Base-by-base conservation (phyloP, 352 stramenopile genomes). In the Pythium phragmiticola region DNA sequence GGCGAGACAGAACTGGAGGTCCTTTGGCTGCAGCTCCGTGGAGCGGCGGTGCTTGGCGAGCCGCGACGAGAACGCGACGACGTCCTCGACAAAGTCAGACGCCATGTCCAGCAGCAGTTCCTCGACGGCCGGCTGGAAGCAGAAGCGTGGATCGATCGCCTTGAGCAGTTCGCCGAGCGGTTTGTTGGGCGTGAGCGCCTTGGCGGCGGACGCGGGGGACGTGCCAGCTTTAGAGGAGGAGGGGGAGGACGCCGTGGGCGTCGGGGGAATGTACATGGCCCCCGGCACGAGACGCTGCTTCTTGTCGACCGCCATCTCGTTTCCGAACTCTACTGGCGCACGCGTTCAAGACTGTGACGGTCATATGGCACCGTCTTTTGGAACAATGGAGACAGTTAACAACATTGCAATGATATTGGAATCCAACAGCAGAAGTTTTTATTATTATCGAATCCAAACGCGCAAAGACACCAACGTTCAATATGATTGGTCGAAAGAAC, bases 41-140 rank as follows among this genome's bases (percentile, higher is more conserved):
- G 86, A 88, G n/a, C 84, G 82, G 12, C 86, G 75, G 70, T 94
- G 86, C 64, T 92, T 92, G 52, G 83, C 74, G 54, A 92, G 64
- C 41, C 75, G 73, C 3, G 76, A 69, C 0, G 84, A 90, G 47
- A 90, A 89, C 42, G 75, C 70, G 56, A 90, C 79, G 19, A 94
- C 86, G 49, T 92, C 82, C 36, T 79, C 55, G 23, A 94, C 82
- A 60, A 94, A 94, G 58, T 94, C 78, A 17, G 68, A 78, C 36
- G 86, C 86, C 82, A 94, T 93, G 53, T 92, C 84, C 28, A 94
- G 72, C 33, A 94, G 63, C 36, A 94, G 65, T 63, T 94, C 86
- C 49, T 94, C 86, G 9, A 94, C 86, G 0, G 78, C 82, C 26
- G 86, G 82, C 33, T 94, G 84, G 60, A 92, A 85, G 59, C 75